phyloP scores from a whole-genome alignment of 129 eudicot species.

The Flaveria brownii region DNA sequence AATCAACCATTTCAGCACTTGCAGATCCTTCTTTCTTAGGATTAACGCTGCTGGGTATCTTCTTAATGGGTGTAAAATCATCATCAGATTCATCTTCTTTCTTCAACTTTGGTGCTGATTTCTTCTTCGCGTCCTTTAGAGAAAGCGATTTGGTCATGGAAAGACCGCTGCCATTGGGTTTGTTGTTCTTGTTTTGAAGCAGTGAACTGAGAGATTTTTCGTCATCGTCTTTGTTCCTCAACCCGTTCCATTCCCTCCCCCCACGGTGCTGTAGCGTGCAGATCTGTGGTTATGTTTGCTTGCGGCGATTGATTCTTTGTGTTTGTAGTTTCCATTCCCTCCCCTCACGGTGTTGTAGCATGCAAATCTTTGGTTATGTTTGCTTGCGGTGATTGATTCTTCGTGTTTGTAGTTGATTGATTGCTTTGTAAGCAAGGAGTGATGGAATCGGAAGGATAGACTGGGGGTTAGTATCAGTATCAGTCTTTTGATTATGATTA shows the following conservation, averaged over 20 bases:
- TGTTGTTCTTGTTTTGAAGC: conserved; percentile 39
- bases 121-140: conserved; percentile 45
- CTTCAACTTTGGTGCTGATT: conserved; percentile 30
- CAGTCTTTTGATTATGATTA: neutral
- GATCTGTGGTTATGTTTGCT: too few species aligned
- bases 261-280: too few species aligned
- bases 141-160: conserved; percentile 35
- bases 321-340: too few species aligned
- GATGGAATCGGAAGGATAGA: conserved; percentile 82
- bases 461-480: conserved; percentile 57
- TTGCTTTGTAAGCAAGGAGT: conserved; percentile 28
- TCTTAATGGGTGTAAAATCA: conserved; percentile 5
- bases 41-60: conserved; percentile 16
- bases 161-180: conserved; percentile 38
- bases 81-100: conserved; percentile 35
- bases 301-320: neutral
- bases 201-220: conserved; percentile 45
- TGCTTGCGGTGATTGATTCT: conserved; percentile 31
- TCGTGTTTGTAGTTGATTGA: conserved; percentile 18
- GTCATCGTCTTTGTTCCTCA: conserved; percentile 42
- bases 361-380: conserved; percentile 40
- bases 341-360: conserved; percentile 15
- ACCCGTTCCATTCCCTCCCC: too few species aligned
- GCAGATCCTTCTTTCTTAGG: conserved; percentile 25
- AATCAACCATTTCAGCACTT: conserved; percentile 32